phyloP scores from a whole-genome alignment of 148 eudicot species.

The Euryodendron excelsum region DNA sequence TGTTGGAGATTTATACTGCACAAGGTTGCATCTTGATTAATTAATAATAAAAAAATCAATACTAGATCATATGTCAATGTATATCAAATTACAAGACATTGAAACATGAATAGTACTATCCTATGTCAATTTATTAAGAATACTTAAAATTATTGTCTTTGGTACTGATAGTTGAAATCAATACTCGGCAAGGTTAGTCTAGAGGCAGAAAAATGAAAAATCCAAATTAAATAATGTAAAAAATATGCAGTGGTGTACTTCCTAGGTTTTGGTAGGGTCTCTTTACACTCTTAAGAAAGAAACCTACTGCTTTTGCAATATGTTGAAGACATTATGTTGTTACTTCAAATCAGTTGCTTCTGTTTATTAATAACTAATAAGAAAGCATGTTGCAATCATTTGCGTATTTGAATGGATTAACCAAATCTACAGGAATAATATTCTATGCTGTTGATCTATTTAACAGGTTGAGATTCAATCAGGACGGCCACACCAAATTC shows the following conservation, averaged over 20 bases:
- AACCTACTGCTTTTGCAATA: neutral
- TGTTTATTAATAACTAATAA: neutral
- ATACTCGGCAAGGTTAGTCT: neutral
- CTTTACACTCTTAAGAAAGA: neutral
- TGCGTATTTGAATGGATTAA: neutral
- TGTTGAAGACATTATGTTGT: neutral
- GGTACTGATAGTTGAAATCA: neutral
- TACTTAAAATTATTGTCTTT: neutral
- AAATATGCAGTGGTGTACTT: neutral
- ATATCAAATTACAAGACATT: neutral
- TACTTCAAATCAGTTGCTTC: neutral
- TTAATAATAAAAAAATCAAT: too few species aligned
- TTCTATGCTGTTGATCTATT: slow-evolving; percentile 17
- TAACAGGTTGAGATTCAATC: slow-evolving; percentile 89
- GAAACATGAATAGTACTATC: neutral
- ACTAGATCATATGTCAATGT: too few species aligned
- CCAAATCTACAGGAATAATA: neutral
- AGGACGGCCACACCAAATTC: slow-evolving; percentile 98
- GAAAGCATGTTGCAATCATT: neutral
- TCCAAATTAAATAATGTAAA: neutral
- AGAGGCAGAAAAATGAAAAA: slow-evolving; percentile 5
- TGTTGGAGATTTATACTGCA: neutral
- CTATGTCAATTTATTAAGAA: neutral
- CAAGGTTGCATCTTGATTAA: neutral
- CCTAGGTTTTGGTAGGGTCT: slow-evolving; percentile 2